Evolutionary conservation across 352 stramenopile species (phyloP), one percentile per base, ranked within the genome.

Genomic region (Phytophthora pinifolia): DNA sequence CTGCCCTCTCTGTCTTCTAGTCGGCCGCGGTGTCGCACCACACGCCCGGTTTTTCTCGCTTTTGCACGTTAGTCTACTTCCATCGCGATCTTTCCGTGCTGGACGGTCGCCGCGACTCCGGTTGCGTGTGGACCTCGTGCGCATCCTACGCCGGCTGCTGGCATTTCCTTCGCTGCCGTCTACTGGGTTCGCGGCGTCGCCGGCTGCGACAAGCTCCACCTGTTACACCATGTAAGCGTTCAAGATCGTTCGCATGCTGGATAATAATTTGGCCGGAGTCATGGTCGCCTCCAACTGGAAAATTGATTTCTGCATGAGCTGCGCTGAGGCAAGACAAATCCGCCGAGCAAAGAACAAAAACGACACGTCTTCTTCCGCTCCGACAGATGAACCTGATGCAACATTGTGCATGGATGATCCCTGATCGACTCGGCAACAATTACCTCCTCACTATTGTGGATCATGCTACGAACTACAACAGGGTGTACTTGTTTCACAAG

Each of bases 301-400:
- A 9, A n/a, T 35, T 0, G 14, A 52, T n/a, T 52, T 59, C 27
- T 59, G 51, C 17, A 59, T 59, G 51, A 51, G 33, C 12, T 59
- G 51, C 17, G 25, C 51, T 4, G 41, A 59, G 46, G 33, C 41
- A 13, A 52, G 52, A 15, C 51, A 59, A 41, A 18, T 41, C 2
- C 42, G 42, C 1, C 33, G 39, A 33, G 34, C 22, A 9, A 17
- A 51, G 13, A 37, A 25, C 14, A 20, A 43, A 9, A 2, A 20
- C 12, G n/a, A n/a, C n/a, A n/a, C n/a, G n/a, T n/a, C n/a, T n/a
- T 59, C 51, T 27, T 59, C 51, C 4, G 27, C 51, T 5, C 51
- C 41, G 5, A 59, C 39, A 1, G 33, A 59, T 14, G 51, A 33
- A 41, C 13, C 33, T 25, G 34, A 32, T 32, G 33, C 51, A 13